A percentile compares a stretch with the other conserved stretches of the same genome.
These are phyloP conservation scores for Nannochloris sp. DNA, from an alignment of 139 green algal genomes.

Conservation along the genomic window DNA sequence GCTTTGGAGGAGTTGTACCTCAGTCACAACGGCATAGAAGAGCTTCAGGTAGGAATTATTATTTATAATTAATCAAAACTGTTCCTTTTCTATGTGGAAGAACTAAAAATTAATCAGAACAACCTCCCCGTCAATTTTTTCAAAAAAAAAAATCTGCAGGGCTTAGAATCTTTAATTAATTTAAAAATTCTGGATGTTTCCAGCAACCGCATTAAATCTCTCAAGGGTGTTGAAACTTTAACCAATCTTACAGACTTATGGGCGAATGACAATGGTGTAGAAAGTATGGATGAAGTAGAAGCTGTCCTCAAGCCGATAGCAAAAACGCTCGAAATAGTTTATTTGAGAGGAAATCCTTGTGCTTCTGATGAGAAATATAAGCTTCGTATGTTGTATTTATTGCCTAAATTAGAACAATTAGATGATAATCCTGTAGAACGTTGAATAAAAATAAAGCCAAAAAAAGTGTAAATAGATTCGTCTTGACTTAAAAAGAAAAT, in stretches of 20 bases:
- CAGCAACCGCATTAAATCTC: slow-evolving; percentile 55
- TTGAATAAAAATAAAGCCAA: no score
- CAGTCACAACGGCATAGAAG: slow-evolving; percentile 81
- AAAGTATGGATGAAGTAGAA: slow-evolving; percentile 48
- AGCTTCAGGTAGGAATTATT: slow-evolving; percentile 36
- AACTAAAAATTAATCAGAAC: neutral
- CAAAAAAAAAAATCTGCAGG: slow-evolving; percentile 5
- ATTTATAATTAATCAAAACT: neutral
- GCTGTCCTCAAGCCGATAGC: slow-evolving; percentile 24
- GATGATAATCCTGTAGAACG: slow-evolving; percentile 48
- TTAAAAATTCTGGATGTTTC: slow-evolving; percentile 78
- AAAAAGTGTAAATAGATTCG: neutral
- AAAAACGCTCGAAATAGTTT: slow-evolving; percentile 65
- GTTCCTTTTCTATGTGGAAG: neutral
- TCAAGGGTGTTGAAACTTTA: slow-evolving; percentile 32
- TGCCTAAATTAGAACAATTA: slow-evolving; percentile 77
- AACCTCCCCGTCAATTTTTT: neutral
- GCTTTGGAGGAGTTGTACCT: slow-evolving; percentile 86
- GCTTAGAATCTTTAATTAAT: slow-evolving; percentile 43
- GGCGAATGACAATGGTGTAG: slow-evolving; percentile 86
- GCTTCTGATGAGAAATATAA: slow-evolving; percentile 45
- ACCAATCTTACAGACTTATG: slow-evolving; percentile 73
- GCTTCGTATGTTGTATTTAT: slow-evolving; percentile 33
- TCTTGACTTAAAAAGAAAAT: neutral
- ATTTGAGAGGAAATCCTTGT: slow-evolving; percentile 76